Base-by-base conservation (phyloP, 2,329 filamentous ascomycete genomes). In the Hymenoscyphus fraxineus region DNA sequence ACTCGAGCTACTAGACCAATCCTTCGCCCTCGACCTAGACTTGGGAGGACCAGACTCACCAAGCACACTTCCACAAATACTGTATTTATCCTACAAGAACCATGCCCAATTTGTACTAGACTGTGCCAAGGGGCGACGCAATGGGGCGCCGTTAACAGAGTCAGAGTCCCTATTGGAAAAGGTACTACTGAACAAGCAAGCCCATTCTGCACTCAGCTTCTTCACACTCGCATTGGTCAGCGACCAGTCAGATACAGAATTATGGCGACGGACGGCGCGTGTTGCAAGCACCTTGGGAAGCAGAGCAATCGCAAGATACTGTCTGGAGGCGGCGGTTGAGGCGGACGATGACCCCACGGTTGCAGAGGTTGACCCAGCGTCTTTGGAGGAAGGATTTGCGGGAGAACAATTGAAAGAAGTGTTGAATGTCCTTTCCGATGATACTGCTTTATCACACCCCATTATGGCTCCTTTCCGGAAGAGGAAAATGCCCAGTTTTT, bases 1-100 rank as follows among this genome's bases (percentile, higher is more conserved):
- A 60, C 74, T 76, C 10, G 78, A 81, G 63, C 78, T 82, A 2
- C 76, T 80, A 22, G 84, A 86, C 61, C 73, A 80, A 2, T 75
- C 76, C 1, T 82, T 82, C 68, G 79, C 79, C 3, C 78, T 82
- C 6, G 79, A 80, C 15, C 77, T 86, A n/a, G 84, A 85, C 62
- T 78, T 82, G 7, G 80, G 84, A 32, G 83, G 85, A 35, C 85
- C 86, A 59, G 92, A 96, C 68, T 88, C 86, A 35, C 91, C 89
- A 16, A 95, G 90, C 73, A 94, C 89, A 59, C 80, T 98, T 10
- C 89, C 92, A 0, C 93, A 97, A 73, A 93, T 96, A 12, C 83
- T 98, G 22, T 97, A 97, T 73, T 84, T 99, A 7, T 91, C 94
- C 1, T 92, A 96, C 81, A 99, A 98, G 77, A 99, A 98, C 72